phyloP scores from a whole-genome alignment of 768 basidiomycete genomes.

The Solioccasus polychromus region DNA sequence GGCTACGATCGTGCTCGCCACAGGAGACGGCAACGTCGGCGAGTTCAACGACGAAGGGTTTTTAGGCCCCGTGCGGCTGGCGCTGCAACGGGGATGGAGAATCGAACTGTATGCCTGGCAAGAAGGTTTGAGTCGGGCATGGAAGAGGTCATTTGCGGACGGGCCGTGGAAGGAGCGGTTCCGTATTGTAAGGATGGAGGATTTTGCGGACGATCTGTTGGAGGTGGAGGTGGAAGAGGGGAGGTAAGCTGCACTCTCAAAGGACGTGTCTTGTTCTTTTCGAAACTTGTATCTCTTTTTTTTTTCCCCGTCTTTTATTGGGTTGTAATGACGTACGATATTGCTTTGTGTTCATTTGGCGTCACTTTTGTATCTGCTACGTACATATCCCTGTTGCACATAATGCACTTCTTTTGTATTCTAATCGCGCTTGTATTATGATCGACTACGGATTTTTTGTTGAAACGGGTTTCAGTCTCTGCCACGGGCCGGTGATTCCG shows the following conservation, averaged over 20 bases:
- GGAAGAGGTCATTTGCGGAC: conserved; percentile 71
- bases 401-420: no score
- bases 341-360: no score
- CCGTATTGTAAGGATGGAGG: conserved; percentile 61
- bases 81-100: conserved; percentile 85
- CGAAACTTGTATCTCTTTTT: neutral
- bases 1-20: conserved; percentile 85
- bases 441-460: no score
- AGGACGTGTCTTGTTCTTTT: neutral
- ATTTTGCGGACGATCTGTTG: conserved; percentile 59
- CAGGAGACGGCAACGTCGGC: conserved; percentile 89
- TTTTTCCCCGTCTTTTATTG: no score
- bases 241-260: conserved; percentile 6
- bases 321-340: no score
- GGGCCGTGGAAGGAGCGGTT: conserved; percentile 43
- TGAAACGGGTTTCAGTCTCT: no score
- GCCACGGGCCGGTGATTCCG: no score
- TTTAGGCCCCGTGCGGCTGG: conserved; percentile 80
- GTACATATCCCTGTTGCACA: no score
- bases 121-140: conserved; percentile 73
- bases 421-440: no score
- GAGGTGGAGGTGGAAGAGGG: conserved; percentile 37
- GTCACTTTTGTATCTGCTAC: no score
- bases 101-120: conserved; percentile 97
- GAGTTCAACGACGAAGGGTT: conserved; percentile 95